Evolutionary conservation across 106 monocot genomes (phyloP).

Genomic region (Iris macrosiphon): DNA sequence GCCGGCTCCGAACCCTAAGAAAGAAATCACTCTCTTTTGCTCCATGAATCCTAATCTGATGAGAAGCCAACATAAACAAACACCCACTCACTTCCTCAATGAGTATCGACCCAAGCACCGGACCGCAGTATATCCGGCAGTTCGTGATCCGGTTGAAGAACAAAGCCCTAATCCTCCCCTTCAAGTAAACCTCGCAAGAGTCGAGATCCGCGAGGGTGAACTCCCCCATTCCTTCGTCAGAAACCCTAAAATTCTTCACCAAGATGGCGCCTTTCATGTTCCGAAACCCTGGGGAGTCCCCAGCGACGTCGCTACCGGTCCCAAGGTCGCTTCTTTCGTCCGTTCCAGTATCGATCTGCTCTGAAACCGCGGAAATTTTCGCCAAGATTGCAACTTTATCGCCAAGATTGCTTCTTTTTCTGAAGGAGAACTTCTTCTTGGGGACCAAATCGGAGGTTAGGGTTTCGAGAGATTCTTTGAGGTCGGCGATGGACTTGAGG

Average conservation of each 20-base stretch:
- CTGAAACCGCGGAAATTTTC: no score
- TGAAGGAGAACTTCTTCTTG: conserved; percentile 61
- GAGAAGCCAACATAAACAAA: conserved; percentile 74
- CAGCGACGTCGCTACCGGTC: not conserved
- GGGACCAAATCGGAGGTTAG: conserved; percentile 29
- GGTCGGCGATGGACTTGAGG: conserved; percentile 38
- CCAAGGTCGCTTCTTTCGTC: not conserved
- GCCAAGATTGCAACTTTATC: conserved; percentile 1
- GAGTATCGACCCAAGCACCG: conserved; percentile 66
- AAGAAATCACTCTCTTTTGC: conserved; percentile 71
- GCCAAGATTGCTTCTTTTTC: conserved; percentile 29
- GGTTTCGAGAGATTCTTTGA: conserved; percentile 34
- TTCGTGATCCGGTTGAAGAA: conserved; percentile 52
- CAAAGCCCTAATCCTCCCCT: conserved; percentile 59
- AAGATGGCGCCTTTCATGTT: conserved; percentile 25
- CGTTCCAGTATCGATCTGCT: not conserved
- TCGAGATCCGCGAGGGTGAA: conserved; percentile 62
- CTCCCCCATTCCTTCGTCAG: conserved; percentile 37
- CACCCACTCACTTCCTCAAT: conserved; percentile 66
- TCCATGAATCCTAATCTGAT: conserved; percentile 90
- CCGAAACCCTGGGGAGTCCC: conserved; percentile 57
- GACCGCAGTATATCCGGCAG: conserved; percentile 58
- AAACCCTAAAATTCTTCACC: conserved; percentile 56
- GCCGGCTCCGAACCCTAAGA: conserved; percentile 71
- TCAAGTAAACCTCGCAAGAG: conserved; percentile 58